Evolutionary conservation across 768 basidiomycete genomes (phyloP).

Genomic region (Trametes coccinea): DNA sequence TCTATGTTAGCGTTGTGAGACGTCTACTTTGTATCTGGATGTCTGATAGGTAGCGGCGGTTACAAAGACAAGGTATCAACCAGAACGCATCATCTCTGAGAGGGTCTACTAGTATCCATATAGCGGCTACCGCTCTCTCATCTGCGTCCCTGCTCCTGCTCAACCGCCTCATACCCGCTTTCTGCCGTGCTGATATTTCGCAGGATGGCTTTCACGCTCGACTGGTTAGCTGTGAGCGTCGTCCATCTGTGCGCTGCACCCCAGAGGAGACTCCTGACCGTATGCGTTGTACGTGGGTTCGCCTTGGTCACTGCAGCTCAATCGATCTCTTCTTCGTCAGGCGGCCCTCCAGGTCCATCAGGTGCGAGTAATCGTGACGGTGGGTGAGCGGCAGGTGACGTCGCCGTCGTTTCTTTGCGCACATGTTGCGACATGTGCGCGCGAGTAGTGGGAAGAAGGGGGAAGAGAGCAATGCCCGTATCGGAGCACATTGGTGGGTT

Average conservation of each 20-base stretch:
- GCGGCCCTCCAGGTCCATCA: neutral
- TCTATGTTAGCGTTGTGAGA: no score
- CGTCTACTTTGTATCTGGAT: no score
- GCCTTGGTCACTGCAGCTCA: slow-evolving; percentile 54
- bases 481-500: slow-evolving; percentile 2
- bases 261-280: slow-evolving; percentile 68
- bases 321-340: slow-evolving; percentile 42
- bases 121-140: slow-evolving; percentile 36
- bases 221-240: slow-evolving; percentile 83
- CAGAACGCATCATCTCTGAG: slow-evolving; percentile 58
- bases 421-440: slow-evolving; percentile 57
- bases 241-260: slow-evolving; percentile 76
- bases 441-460: slow-evolving; percentile 52
- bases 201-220: slow-evolving; percentile 75
- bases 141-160: slow-evolving; percentile 4
- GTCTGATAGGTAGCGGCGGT: no score
- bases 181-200: slow-evolving; percentile 56
- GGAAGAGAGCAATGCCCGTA: slow-evolving; percentile 8
- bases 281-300: slow-evolving; percentile 71
- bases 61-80: slow-evolving; percentile 17
- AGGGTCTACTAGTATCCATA: slow-evolving; percentile 76
- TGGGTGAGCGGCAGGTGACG: neutral
- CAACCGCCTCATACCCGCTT: slow-evolving; percentile 30
- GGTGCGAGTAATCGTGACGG: neutral
- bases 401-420: slow-evolving; percentile 37